Percentiles rank a stretch among this genome's conserved stretches.
Conservation (phyloP, 2,329 filamentous ascomycete genomes). For the Colletotrichum neosansevieriae region DNA sequence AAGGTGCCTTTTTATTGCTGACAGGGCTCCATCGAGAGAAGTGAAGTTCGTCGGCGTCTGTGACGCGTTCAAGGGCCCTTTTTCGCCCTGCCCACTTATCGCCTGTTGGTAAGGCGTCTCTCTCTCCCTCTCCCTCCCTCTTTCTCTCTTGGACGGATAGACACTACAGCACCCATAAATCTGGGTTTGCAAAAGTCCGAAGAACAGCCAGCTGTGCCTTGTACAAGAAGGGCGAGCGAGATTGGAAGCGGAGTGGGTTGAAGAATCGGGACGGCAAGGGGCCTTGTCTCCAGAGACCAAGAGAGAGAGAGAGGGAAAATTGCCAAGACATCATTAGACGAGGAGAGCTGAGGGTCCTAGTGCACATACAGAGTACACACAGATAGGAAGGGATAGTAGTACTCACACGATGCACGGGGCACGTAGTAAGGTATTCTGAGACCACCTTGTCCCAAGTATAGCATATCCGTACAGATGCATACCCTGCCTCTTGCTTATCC, state of each 20-base stretch:
- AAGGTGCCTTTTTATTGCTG: background rate
- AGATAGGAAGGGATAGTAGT: too few species aligned
- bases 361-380: background rate
- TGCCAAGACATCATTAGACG: background rate
- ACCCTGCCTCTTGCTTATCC: too few species aligned
- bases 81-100: too few species aligned
- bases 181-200: background rate
- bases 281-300: too few species aligned
- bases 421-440: background rate
- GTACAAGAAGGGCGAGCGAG: conserved; percentile 1
- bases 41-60: conserved; percentile 11
- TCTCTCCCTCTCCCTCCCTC: too few species aligned
- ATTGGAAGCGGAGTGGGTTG: conserved; percentile 2
- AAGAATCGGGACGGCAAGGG: background rate
- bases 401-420: background rate
- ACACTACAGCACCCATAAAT: background rate
- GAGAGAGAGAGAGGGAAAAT: background rate
- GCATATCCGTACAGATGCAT: too few species aligned
- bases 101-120: conserved; percentile 12
- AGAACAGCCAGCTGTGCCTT: conserved; percentile 4
- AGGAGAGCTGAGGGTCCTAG: too few species aligned
- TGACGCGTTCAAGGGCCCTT: conserved; percentile 8
- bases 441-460: background rate
- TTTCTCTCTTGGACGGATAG: background rate
- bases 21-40: background rate